A percentile compares a stretch with the other conserved stretches of the same genome.
These are phyloP conservation scores for Boletales sp. DNA, from an alignment of 768 basidiomycete genomes.

Conservation along the genomic window DNA sequence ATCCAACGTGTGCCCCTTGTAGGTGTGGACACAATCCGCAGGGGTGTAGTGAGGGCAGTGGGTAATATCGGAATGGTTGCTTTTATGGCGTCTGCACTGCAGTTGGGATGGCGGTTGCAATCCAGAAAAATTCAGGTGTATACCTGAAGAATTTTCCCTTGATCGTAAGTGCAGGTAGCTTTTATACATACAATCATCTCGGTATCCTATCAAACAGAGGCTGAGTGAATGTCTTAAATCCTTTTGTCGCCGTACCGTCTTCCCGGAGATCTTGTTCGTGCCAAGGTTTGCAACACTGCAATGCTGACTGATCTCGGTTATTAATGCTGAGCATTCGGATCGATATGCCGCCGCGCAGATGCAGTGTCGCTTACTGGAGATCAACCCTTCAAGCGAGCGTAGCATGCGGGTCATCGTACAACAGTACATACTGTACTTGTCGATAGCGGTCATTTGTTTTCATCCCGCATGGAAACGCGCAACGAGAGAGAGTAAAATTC, in stretches of 20 bases:
- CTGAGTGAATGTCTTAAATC: not conserved
- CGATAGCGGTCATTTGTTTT: not conserved
- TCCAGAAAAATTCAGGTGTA: not conserved
- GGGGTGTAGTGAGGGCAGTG: not conserved
- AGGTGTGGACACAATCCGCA: conserved; percentile 3
- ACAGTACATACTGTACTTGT: not conserved
- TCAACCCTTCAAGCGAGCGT: not conserved
- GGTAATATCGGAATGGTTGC: not conserved
- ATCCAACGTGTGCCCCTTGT: conserved; percentile 1
- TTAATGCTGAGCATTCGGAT: no score
- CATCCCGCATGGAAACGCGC: not conserved
- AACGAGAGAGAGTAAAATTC: not conserved
- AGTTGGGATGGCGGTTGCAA: conserved; percentile 8
- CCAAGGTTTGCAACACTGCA: not conserved
- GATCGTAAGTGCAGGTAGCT: conserved; percentile 5
- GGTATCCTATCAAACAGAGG: conserved; percentile 2
- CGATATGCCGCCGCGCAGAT: no score
- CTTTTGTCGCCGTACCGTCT: conserved; percentile 3
- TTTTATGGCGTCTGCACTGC: conserved; percentile 13
- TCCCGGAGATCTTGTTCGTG: not conserved
- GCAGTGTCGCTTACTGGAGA: not conserved
- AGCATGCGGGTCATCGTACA: not conserved
- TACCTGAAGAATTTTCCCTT: not conserved
- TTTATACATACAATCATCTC: not conserved
- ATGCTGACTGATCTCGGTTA: not conserved